These are phyloP conservation scores for Wickerhamomyces silvicola DNA, from an alignment of 805 yeast genomes.

Conservation along the genomic window DNA sequence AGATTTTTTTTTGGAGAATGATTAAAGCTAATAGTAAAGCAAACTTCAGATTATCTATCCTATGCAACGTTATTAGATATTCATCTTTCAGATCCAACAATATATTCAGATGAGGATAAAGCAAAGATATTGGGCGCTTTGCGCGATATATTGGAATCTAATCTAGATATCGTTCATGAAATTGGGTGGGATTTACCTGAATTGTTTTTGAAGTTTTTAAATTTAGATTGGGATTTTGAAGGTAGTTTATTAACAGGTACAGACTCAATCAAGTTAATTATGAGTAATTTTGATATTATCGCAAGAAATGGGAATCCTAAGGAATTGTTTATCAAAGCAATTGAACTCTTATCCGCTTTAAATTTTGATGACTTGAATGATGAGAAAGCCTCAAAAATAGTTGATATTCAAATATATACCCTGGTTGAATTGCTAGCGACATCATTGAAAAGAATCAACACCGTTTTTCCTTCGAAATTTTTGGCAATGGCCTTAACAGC, in stretches of 20 bases:
- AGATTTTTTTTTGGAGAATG: constrained; percentile 27
- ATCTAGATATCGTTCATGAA: constrained; percentile 49
- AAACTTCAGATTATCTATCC: constrained; percentile 67
- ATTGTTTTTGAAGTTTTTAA: constrained; percentile 50
- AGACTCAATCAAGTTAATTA: constrained; percentile 16
- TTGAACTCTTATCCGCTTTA: constrained; percentile 52
- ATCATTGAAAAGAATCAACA: constrained; percentile 53
- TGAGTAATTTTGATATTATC: constrained; percentile 54
- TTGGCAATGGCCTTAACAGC: constrained; percentile 62
- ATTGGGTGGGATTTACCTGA: constrained; percentile 93
- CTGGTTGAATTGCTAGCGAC: constrained; percentile 58
- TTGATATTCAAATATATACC: constrained; percentile 51
- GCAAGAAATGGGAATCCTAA: constrained; percentile 73
- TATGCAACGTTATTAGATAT: constrained; percentile 70
- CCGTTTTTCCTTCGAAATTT: constrained; percentile 75
- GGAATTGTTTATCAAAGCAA: constrained; percentile 64
- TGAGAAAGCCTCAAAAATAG: constrained; percentile 9
- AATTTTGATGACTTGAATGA: constrained; percentile 5
- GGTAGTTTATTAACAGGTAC: constrained; percentile 29
- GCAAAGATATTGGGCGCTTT: constrained; percentile 41
- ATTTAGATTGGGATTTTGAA: constrained; percentile 32
- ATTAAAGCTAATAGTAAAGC: no score
- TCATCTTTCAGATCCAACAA: constrained; percentile 41
- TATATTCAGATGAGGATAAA: constrained; percentile 45
- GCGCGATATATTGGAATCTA: constrained; percentile 32